These are phyloP conservation scores for Oryza officinalis DNA, from an alignment of 176 grass and related monocot genomes.

Conservation along the genomic window DNA sequence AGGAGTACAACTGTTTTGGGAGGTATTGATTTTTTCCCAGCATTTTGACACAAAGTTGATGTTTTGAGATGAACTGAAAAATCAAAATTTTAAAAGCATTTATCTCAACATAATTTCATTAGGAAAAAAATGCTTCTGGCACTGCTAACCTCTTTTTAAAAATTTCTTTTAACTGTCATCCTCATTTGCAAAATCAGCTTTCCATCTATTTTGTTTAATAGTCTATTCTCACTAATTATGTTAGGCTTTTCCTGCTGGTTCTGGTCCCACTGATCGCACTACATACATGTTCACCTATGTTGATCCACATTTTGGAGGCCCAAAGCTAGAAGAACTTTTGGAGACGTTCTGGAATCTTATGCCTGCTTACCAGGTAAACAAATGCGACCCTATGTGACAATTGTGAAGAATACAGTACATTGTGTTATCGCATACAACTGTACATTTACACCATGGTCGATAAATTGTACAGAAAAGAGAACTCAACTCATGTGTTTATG, in stretches of 20 bases:
- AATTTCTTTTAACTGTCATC: not conserved
- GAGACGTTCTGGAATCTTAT: constrained; percentile 91
- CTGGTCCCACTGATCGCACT: constrained; percentile 77
- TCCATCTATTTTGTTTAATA: not conserved
- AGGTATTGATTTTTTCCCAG: constrained; percentile 47
- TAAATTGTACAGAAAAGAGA: not conserved
- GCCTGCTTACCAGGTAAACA: constrained; percentile 77
- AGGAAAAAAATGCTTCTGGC: not conserved
- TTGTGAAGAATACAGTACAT: not conserved
- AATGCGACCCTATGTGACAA: not conserved
- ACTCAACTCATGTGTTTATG: not conserved
- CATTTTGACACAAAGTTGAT: constrained; percentile 10
- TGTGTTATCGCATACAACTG: not conserved
- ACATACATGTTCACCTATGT: constrained; percentile 99
- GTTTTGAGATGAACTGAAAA: constrained; percentile 10
- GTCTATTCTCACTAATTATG: constrained; percentile 35
- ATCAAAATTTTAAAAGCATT: not conserved
- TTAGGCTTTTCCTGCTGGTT: constrained; percentile 93
- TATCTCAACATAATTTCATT: not conserved
- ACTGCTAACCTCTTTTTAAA: not conserved
- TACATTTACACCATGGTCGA: not conserved
- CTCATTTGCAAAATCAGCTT: constrained; percentile 6
- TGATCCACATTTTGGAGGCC: constrained; percentile 64
- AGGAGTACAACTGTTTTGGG: constrained; percentile 86
- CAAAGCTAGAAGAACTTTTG: constrained; percentile 84